Base-by-base conservation (phyloP, 495 filamentous ascomycete genomes). In the Trichoderma orchidacearum region DNA sequence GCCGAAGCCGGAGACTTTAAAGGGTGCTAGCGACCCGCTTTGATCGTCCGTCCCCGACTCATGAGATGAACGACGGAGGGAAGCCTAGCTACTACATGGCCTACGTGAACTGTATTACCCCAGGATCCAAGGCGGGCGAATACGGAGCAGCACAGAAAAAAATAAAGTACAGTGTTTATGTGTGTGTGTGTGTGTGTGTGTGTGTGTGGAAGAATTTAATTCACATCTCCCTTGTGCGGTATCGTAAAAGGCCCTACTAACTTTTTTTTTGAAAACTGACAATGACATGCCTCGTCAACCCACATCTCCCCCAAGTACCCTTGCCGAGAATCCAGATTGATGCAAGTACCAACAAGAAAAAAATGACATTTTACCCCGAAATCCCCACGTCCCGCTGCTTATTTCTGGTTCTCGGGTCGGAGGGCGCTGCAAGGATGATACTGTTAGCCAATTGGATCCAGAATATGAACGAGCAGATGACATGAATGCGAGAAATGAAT, bases 401-500 rank as follows among this genome's bases (percentile, higher is more conserved):
- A 90, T 74, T 87, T 85, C 75, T 87, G 84, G 82, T 95, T 95
- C 80, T 96, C 90, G 63, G 90, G 90, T 62, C 90, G 87, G 69
- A 96, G 87, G 68, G 82, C 80, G 61, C 84, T 83, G 52, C 55
- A 27, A 29, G 29, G n/a, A 52, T 29, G 68, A 65, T 69, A 66
- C 38, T 41, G 54, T 64, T 54, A 67, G 56, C 25, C 21, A 45
- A 30, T 52, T 30, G 23, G n/a, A 56, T 32, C 32, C 57, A 11
- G 41, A 30, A n/a, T n/a, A 29, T 11, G 53, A 45, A 18, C 15
- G 27, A 30, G 25, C 3, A 5, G 3, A 15, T 11, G 25, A n/a
- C 32, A 30, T 31, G 27, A 30, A 31, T 8, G 25, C 27, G 27
- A 11, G 23, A 18, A n/a, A 3, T n/a, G 32, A 8, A n/a, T n/a